Evolutionary conservation across 1,284 basidiomycete genomes (phyloP), one percentile per base, ranked within the genome.

Genomic region (Leccinum angustisporum): DNA sequence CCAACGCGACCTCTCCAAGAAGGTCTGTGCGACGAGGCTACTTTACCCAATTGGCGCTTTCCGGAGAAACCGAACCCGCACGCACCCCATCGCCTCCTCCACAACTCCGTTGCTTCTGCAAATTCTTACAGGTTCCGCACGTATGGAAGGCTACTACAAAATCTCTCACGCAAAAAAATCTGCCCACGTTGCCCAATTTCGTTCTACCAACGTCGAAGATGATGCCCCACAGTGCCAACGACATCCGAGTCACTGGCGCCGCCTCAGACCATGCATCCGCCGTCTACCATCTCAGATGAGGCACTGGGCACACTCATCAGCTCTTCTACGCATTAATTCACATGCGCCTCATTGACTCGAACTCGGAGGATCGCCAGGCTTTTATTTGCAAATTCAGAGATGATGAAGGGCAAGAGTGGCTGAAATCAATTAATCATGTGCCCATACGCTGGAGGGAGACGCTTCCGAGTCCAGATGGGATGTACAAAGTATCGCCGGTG

Each of bases 131-230:
- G 94, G 94, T 30, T 90, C 91, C 33, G 93, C 94, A 40, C 87
- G 96, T 30, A 95, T 95, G 0, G 93, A 98, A 77, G 97, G 97
- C 1, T 94, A 90, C 76, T 97, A 97, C 83, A 93, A 94, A 79
- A 94, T 99, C 71, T 89, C 93, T 0, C 90, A 95, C 64, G 87
- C 90, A 3, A 91, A 96, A 71, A 99, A 99, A 80, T 90, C 94
- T 1, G 86, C 87, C 6, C 98, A 99, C 71, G 85, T 92, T 60
- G 85, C 87, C 3, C 90, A 92, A 74, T 92, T 82, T 52, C 86
- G 88, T 54, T 76, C 79, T 1, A 80, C 81, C 31, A 75, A 68
- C 11, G 71, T 77, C 13, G 77, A 70, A 21, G 25, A 27, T 27
- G 73, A 75, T 14, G 74, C 27, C 27, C 27, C 27, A 30, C 7